Base-by-base conservation (phyloP, 1,139 yeast genomes). In the Sugiyamaella pinicola region DNA sequence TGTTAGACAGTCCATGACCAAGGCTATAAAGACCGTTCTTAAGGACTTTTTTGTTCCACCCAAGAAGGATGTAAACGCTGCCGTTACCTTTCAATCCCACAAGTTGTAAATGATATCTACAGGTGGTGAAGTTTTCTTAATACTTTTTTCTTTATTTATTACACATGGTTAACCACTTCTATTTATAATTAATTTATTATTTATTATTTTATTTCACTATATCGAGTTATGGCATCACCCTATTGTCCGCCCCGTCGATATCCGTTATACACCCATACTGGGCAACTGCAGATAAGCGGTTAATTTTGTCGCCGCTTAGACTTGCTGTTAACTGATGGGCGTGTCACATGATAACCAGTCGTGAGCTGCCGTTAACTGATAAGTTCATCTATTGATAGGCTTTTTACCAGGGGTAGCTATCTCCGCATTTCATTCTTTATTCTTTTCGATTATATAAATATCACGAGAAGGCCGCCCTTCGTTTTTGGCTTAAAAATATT, bases 21-120 rank as follows among this genome's bases (percentile, higher is more conserved):
- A 52, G 41, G 54, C 47, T 40, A 18, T 56, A 21, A 56, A 50
- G 50, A 38, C 53, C 2, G 53, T 53, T 37, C 45, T 54, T 19
- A 49, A 42, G 41, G 57, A 56, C 31, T 50, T 56, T 31, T 56
- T 56, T 31, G 57, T 56, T 15, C 59, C 59, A 28, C 59, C 59
- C n/a, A 42, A 49, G 45, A 33, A 49, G 12, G 39, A 26, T 15
- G 26, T 37, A 26, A 31, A 37, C 19, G 17, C 49, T 15, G 53
- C 49, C 17, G 38, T 49, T 22, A 40, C 49, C 10, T 42, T 52
- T 37, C 52, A 52, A 40, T 15, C 46, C 13, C 44, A 47, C 39
- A 52, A 48, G 47, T 15, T 49, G 29, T 52, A 44, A 49, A 19
- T 9, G 9, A 47, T n/a, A n/a, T n/a, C n/a, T n/a, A n/a, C n/a